Evolutionary conservation across 2,329 filamentous ascomycete species (phyloP).

Genomic region (Aureobasidium sp.): DNA sequence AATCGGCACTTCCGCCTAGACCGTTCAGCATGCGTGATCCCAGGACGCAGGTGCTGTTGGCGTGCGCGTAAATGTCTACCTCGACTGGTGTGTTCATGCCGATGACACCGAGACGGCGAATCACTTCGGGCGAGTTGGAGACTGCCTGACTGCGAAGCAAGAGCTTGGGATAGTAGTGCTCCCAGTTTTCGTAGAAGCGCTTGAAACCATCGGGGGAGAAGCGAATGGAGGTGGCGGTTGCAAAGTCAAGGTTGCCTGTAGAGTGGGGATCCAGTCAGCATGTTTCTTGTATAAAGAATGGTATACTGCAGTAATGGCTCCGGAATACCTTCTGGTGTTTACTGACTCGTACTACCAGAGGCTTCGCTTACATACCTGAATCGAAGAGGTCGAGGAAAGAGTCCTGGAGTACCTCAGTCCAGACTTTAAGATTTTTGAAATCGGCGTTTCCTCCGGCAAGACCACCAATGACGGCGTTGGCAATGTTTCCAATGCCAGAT

Average conservation of each 20-base stretch:
- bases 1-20: constrained; percentile 74
- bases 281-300: background rate
- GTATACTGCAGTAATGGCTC: background rate
- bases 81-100: constrained; percentile 95
- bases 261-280: background rate
- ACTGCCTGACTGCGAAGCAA: constrained; percentile 83
- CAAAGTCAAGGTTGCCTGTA: constrained; percentile 68
- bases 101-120: constrained; percentile 77
- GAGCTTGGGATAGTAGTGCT: constrained; percentile 70
- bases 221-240: constrained; percentile 81
- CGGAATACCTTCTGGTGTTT: background rate
- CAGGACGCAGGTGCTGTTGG: constrained; percentile 86
- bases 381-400: constrained; percentile 91
- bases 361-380: constrained; percentile 39
- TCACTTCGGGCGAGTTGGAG: constrained; percentile 85
- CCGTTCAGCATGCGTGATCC: constrained; percentile 83
- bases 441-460: constrained; percentile 65
- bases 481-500: constrained; percentile 87
- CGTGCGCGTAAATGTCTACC: constrained; percentile 90
- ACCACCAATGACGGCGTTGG: constrained; percentile 83
- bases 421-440: constrained; percentile 83
- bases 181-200: constrained; percentile 83
- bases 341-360: background rate
- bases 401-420: constrained; percentile 90
- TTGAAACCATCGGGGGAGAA: constrained; percentile 89